Conservation (phyloP, 495 filamentous ascomycete species). For the Daldinia bambusicola region DNA sequence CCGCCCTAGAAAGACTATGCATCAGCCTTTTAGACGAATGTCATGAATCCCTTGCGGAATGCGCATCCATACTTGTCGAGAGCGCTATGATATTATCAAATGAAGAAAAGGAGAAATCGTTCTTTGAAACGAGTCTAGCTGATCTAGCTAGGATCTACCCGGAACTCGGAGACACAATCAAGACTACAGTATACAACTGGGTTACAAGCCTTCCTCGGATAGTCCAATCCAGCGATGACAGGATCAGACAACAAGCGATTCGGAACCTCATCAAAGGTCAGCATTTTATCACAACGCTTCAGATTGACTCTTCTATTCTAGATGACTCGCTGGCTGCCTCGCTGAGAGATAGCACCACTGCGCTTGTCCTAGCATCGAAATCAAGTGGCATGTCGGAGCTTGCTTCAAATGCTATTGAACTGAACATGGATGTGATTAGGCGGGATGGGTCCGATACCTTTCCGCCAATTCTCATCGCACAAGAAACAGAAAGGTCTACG, state of each 20-base stretch:
- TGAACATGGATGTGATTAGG: conserved; percentile 37
- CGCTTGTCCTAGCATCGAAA: conserved; percentile 54
- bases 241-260: conserved; percentile 74
- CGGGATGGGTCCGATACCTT: conserved; percentile 54
- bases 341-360: conserved; percentile 68
- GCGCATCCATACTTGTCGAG: conserved; percentile 77
- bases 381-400: conserved; percentile 43
- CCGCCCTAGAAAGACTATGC: conserved; percentile 75
- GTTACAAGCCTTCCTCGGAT: conserved; percentile 79
- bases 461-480: conserved; percentile 68
- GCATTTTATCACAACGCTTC: conserved; percentile 70
- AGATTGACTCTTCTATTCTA: conserved; percentile 75
- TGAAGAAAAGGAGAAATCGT: conserved; percentile 56
- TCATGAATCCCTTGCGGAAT: conserved; percentile 74
- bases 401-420: conserved; percentile 35
- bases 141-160: conserved; percentile 72
- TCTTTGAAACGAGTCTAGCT: conserved; percentile 61
- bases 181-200: conserved; percentile 81
- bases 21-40: conserved; percentile 80
- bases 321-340: conserved; percentile 72
- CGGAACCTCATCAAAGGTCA: conserved; percentile 77
- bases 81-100: conserved; percentile 79
- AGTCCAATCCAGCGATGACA: conserved; percentile 88
- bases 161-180: conserved; percentile 72
- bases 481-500: conserved; percentile 72